Base-by-base conservation (phyloP, 495 filamentous ascomycete genomes). In the Jackrogersella multiformis region DNA sequence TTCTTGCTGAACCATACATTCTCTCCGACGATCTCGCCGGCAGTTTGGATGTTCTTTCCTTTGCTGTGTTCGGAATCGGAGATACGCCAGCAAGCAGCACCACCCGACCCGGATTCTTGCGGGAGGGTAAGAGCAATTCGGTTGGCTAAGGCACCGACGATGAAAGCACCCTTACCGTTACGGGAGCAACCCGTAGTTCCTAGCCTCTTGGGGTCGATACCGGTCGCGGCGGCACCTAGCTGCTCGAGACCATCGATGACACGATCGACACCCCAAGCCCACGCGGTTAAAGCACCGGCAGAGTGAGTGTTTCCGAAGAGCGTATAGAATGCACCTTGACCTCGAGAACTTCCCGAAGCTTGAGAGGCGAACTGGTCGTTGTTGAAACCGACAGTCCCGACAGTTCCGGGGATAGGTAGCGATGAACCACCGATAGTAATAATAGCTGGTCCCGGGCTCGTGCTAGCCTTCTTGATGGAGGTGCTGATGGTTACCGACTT, bases 161-260 rank as follows among this genome's bases (percentile, higher is more conserved):
- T 65, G 54, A 86, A 78, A 41, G 83, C 82, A 32, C 83, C 83
- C 74, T 86, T 85, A 32, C 82, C 82, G 69, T 86, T 85, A 35
- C 82, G 79, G 24, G 80, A 83, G 69, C 82, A 86, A 8, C 82
- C 83, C 2, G 81, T 83, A 15, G 84, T 82, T 45, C 80, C 83
- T 38, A 85, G 72, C 13, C 78, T 74, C 45, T 64, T 76, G 24
- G 80, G 69, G 68, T 86, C 80, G 64, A 85, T 85, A 39, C 76
- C 76, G 15, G 79, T 77, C 38, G 68, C 67, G 5, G 73, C 72
- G 7, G 75, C 55, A 23, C 72, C 76, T 9, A 79, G 70, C 69
- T 77, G 78, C 77, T 84, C 82, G 18, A 86, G 77, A 0, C 76
- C 82, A 71, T 86, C 83, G 66, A 86, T 81, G 56, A 85, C 76